These are phyloP conservation scores for Pythium plurisporium DNA, from an alignment of 352 stramenopile species.

Conservation along the genomic window DNA sequence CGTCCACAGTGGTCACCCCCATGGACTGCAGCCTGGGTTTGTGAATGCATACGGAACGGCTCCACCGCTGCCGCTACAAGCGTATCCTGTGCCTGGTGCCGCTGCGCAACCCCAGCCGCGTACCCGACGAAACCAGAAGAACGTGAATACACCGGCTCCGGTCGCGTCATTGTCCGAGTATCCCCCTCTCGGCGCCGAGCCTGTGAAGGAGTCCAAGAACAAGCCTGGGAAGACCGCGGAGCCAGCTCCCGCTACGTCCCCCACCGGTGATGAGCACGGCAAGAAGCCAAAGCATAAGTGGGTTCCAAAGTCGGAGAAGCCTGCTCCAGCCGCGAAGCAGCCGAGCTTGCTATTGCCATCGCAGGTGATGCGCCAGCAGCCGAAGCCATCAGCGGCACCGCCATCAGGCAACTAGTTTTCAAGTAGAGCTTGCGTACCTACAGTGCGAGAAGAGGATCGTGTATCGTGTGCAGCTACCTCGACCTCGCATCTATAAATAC, in stretches of 20 bases:
- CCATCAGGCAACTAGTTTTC: background rate
- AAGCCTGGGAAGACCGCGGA: background rate
- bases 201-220: constrained; percentile 4
- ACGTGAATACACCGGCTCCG: background rate
- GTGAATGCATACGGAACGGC: constrained; percentile 19
- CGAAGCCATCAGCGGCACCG: constrained; percentile 7
- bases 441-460: background rate
- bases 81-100: constrained; percentile 10
- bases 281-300: constrained; percentile 18
- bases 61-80: constrained; percentile 25
- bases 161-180: constrained; percentile 18
- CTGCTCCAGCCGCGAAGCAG: background rate
- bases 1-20: constrained; percentile 5
- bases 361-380: constrained; percentile 21
- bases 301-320: constrained; percentile 9
- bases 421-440: background rate
- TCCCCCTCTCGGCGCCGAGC: constrained; percentile 18
- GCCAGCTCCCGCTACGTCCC: background rate
- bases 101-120: background rate
- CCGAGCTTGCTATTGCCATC: constrained; percentile 17
- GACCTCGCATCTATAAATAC: constrained; percentile 19
- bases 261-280: background rate
- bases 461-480: background rate
- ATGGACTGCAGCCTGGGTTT: constrained; percentile 22
- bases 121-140: constrained; percentile 3